phyloP scores from a whole-genome alignment of 1,284 basidiomycete genomes.

The Cutaneotrichosporon daszewskae region DNA sequence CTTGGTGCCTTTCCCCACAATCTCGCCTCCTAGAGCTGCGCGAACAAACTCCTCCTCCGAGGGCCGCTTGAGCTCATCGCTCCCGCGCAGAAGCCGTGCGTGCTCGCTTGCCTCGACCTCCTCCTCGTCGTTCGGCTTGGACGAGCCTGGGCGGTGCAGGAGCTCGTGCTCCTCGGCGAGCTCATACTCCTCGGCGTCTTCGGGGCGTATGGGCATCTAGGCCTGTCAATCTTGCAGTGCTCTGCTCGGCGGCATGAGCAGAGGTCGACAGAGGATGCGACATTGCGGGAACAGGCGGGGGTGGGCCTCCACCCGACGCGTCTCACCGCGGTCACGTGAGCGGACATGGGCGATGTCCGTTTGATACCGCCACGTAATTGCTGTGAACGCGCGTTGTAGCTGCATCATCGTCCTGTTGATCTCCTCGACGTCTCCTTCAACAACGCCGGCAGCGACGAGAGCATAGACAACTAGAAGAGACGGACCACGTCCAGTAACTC shows the following conservation, averaged over 20 bases:
- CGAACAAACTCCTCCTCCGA: constrained; percentile 5
- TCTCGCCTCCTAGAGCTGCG: constrained; percentile 2
- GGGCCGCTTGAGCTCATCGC: constrained; percentile 3
- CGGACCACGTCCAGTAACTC: too few relatives aligned
- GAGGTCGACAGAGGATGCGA: too few relatives aligned
- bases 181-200: constrained; percentile 42
- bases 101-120: constrained; percentile 5
- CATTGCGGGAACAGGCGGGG: too few relatives aligned
- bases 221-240: background rate
- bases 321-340: background rate
- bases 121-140: constrained; percentile 4
- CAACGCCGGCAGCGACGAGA: too few relatives aligned
- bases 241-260: too few relatives aligned
- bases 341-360: background rate
- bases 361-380: background rate
- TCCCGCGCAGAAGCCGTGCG: constrained; percentile 4
- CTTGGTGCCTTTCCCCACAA: constrained; percentile 14
- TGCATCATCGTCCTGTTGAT: constrained; percentile 7
- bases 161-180: constrained; percentile 20
- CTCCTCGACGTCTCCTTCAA: too few relatives aligned
- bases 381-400: constrained; percentile 3
- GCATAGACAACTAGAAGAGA: too few relatives aligned
- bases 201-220: constrained; percentile 14
- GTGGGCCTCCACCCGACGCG: background rate
- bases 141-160: constrained; percentile 7